Evolutionary conservation across 192 early-diverging fungal species (phyloP).

Genomic region (Jimgerdemannia lactiflua): DNA sequence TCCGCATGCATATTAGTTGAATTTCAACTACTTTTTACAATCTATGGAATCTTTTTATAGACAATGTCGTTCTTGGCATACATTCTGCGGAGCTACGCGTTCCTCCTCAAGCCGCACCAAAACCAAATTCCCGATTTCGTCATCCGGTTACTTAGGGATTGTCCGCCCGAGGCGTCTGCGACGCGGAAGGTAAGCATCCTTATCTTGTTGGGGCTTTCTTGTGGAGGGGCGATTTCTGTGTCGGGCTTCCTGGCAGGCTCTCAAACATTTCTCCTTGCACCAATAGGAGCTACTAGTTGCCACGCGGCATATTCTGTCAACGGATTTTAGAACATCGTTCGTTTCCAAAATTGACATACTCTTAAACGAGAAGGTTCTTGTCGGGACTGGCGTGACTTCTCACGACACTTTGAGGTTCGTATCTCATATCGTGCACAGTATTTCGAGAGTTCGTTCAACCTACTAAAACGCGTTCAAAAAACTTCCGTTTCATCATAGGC

Average conservation of each 20-base stretch:
- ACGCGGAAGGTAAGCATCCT: conserved; percentile 72
- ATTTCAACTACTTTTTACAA: too few species aligned
- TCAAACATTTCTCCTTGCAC: conserved; percentile 4
- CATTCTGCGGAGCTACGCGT: conserved; percentile 80
- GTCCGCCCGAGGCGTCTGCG: conserved; percentile 89
- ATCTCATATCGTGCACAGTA: neutral
- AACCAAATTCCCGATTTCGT: conserved; percentile 87
- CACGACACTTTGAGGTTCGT: conserved; percentile 80
- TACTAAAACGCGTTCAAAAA: too few species aligned
- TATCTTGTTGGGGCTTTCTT: too few species aligned
- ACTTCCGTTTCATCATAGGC: conserved; percentile 37
- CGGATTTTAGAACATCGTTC: conserved; percentile 88
- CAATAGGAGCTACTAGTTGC: conserved; percentile 88
- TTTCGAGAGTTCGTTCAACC: neutral
- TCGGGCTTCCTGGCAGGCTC: neutral
- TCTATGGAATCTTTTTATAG: conserved; percentile 17
- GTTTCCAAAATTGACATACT: conserved; percentile 90
- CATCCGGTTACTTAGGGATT: conserved; percentile 84
- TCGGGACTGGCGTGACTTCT: conserved; percentile 90
- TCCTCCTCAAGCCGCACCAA: conserved; percentile 67
- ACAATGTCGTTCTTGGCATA: conserved; percentile 98
- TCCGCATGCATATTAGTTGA: neutral
- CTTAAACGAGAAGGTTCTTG: conserved; percentile 90
- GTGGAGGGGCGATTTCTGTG: too few species aligned
- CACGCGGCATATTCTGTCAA: conserved; percentile 91